Conservation (phyloP, 169 alveolate species). For the Cardiosporidium cionae region DNA sequence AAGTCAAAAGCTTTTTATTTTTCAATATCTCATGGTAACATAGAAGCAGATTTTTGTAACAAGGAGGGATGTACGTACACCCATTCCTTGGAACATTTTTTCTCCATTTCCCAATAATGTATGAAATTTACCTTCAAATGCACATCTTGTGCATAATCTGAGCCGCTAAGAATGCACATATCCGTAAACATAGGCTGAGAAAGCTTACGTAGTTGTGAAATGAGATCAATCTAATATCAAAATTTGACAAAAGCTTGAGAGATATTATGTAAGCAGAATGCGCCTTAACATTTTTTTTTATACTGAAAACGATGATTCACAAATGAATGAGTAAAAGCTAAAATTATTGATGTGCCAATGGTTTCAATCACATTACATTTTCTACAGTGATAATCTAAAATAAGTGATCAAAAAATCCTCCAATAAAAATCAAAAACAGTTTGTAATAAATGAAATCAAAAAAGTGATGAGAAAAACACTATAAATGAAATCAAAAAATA, state of each 20-base stretch:
- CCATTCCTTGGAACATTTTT: no score
- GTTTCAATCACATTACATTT: background rate
- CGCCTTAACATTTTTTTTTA: background rate
- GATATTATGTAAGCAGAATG: background rate
- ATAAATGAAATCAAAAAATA: no score
- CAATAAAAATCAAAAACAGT: no score
- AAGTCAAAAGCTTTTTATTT: no score
- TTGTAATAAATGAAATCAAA: no score
- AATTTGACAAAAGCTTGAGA: background rate
- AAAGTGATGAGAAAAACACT: no score
- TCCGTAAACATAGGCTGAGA: slow-evolving; percentile 18
- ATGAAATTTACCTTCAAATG: slow-evolving; percentile 15
- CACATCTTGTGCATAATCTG: slow-evolving; percentile 32
- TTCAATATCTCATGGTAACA: no score
- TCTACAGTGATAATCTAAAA: no score
- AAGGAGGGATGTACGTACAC: no score
- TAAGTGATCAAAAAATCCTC: no score
- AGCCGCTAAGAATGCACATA: slow-evolving; percentile 38
- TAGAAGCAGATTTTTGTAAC: no score
- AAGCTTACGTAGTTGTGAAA: slow-evolving; percentile 2
- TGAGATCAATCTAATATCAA: slow-evolving; percentile 2
- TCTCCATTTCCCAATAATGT: background rate
- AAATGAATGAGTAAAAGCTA: background rate
- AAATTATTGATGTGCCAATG: background rate
- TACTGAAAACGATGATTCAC: background rate